Conservation (phyloP, 768 basidiomycete genomes). For the Rickenella mellea region DNA sequence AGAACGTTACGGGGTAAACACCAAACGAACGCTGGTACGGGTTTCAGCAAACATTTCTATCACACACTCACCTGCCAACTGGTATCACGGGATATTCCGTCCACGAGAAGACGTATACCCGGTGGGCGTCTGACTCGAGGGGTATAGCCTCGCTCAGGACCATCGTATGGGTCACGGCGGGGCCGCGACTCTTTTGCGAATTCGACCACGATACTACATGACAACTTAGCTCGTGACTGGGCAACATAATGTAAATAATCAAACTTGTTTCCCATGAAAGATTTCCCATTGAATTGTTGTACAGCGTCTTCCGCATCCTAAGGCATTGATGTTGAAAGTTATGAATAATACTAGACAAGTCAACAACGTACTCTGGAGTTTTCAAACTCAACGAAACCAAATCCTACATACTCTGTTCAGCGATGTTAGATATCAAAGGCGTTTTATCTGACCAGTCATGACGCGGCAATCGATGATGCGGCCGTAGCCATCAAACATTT, state of each 20-base stretch:
- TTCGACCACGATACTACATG: slow-evolving; percentile 81
- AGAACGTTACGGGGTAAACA: slow-evolving; percentile 2
- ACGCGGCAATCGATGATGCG: slow-evolving; percentile 85
- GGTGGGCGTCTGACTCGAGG: slow-evolving; percentile 68
- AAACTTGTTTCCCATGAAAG: slow-evolving; percentile 83
- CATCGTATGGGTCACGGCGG: slow-evolving; percentile 67
- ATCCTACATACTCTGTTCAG: slow-evolving; percentile 42
- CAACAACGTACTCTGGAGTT: slow-evolving; percentile 48
- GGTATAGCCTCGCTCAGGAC: slow-evolving; percentile 39
- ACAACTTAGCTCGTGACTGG: slow-evolving; percentile 4
- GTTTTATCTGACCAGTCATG: slow-evolving; percentile 68
- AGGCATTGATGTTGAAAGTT: slow-evolving; percentile 5
- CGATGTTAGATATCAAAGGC: background rate
- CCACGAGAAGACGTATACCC: slow-evolving; percentile 76
- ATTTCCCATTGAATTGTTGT: slow-evolving; percentile 76
- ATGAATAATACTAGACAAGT: background rate
- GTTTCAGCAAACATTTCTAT: slow-evolving; percentile 3
- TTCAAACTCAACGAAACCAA: slow-evolving; percentile 97
- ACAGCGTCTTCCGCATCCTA: slow-evolving; percentile 96
- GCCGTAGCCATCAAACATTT: slow-evolving; percentile 87
- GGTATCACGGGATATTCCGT: slow-evolving; percentile 86
- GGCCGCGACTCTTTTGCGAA: slow-evolving; percentile 90
- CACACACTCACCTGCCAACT: slow-evolving; percentile 89
- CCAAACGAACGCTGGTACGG: background rate
- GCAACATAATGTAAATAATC: background rate